Evolutionary conservation across 805 yeast species (phyloP), one percentile per base, ranked within the genome.

Genomic region (Cyberlindnera maclurae): DNA sequence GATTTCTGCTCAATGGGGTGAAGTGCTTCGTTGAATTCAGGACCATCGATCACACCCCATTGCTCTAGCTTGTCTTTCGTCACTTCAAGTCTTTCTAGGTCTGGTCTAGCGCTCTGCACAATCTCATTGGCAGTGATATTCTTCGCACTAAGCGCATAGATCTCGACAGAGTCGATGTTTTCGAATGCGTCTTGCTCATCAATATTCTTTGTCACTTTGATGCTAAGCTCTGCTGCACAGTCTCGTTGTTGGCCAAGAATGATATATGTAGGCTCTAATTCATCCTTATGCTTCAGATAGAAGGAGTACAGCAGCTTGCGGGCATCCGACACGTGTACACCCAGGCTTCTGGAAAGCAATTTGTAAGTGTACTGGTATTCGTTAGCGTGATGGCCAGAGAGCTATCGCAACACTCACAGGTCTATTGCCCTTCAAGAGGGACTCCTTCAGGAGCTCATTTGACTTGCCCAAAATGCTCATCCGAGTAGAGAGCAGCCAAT

Each of bases 231-330:
- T 3, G 28, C 24, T 15, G 16, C 22, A 10, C 37, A 26, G 15
- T 44, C 52, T n/a, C 42, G 28, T 2, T 39, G 31, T 6, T 31
- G 42, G 0, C 79, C 79, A 1, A 63, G 53, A 12, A 70, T 62
- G 3, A 71, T 46, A 43, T 65, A 72, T 0, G 67, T 56, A 0
- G 74, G 73, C 4, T 57, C 49, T 7, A 73, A 39, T 29, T 59
- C 54, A 13, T 61, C 54, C 38, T 50, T 54, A 45, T 71, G 64
- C 26, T 58, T 47, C 5, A 48, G 44, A 45, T 64, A 68, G 49
- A 61, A 73, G 4, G 62, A 53, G 43, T 57, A 57, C 20, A 74
- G 58, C 5, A 63, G 38, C 17, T 38, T 45, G 47, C 71, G 73
- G 12, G 78, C 64, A 26, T 59, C 59, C 16, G 50, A 34, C 2